phyloP scores from a whole-genome alignment of 768 basidiomycete species.

The Fomitopsis pulvina region DNA sequence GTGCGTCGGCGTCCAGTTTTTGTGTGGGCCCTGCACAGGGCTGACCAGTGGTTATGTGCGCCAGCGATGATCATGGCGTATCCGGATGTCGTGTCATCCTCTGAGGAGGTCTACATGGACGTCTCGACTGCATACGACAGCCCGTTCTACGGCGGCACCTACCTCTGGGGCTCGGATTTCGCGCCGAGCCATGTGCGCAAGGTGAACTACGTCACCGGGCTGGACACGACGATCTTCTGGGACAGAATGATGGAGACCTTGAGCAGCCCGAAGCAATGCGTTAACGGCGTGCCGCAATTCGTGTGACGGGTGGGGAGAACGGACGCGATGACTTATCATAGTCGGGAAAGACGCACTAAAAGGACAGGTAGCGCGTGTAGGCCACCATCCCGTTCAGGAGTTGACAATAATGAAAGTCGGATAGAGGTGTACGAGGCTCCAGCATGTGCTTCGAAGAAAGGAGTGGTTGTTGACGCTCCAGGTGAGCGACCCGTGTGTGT shows the following conservation, averaged over 20 bases:
- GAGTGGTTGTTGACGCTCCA: too few species aligned
- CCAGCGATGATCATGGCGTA: neutral
- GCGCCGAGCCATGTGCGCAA: neutral
- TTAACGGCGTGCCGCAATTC: neutral
- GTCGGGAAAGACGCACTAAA: too few species aligned
- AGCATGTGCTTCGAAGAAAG: too few species aligned
- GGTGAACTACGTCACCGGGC: neutral
- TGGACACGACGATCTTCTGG: neutral
- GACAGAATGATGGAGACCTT: neutral
- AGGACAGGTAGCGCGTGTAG: too few species aligned
- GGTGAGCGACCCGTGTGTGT: too few species aligned
- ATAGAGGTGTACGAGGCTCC: too few species aligned
- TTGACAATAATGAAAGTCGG: too few species aligned
- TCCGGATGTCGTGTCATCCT: neutral
- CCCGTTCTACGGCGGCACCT: neutral
- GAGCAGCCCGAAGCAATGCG: neutral
- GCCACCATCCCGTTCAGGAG: too few species aligned
- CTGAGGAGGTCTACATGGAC: neutral
- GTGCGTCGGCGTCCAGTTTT: neutral
- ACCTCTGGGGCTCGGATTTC: neutral
- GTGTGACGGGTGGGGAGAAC: too few species aligned
- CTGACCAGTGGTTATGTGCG: too few species aligned
- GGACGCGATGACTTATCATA: too few species aligned
- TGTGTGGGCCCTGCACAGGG: neutral
- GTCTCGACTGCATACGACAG: neutral